Percentiles rank a stretch among this genome's conserved stretches.
Evolutionary conservation across 2,329 filamentous ascomycete species (phyloP).

Genomic region (Allantophomopsis cytisporea): DNA sequence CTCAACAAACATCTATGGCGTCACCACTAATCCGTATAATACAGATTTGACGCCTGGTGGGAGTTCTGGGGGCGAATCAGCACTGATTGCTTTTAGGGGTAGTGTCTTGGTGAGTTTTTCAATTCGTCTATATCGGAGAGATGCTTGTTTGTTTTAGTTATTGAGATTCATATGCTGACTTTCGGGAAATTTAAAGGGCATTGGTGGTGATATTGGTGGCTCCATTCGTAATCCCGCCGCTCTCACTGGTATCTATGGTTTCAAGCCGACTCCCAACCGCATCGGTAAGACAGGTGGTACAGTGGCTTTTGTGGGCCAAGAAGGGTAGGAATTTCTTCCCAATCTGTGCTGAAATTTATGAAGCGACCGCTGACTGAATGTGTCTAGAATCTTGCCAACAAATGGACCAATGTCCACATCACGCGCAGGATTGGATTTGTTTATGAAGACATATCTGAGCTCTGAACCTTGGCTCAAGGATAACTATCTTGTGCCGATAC

Average conservation of each 20-base stretch:
- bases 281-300: conserved; percentile 18
- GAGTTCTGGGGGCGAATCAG: conserved; percentile 48
- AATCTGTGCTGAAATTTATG: no score
- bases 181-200: background rate
- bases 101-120: conserved; percentile 18
- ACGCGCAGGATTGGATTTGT: conserved; percentile 17
- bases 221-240: conserved; percentile 25
- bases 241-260: conserved; percentile 15
- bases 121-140: no score
- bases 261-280: conserved; percentile 8
- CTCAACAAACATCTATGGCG: conserved; percentile 43
- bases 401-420: conserved; percentile 19
- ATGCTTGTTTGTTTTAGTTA: no score
- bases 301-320: conserved; percentile 18
- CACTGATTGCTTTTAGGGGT: conserved; percentile 24
- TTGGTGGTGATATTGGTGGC: conserved; percentile 29
- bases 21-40: conserved; percentile 33
- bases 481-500: conserved; percentile 13
- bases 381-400: conserved; percentile 12
- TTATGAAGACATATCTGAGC: conserved; percentile 17
- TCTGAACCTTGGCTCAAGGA: conserved; percentile 19
- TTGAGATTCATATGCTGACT: no score
- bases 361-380: no score
- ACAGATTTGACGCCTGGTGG: conserved; percentile 44
- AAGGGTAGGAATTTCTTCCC: conserved; percentile 7